Base-by-base conservation (phyloP, 2,329 filamentous ascomycete genomes). In the Microsporum audouinii region DNA sequence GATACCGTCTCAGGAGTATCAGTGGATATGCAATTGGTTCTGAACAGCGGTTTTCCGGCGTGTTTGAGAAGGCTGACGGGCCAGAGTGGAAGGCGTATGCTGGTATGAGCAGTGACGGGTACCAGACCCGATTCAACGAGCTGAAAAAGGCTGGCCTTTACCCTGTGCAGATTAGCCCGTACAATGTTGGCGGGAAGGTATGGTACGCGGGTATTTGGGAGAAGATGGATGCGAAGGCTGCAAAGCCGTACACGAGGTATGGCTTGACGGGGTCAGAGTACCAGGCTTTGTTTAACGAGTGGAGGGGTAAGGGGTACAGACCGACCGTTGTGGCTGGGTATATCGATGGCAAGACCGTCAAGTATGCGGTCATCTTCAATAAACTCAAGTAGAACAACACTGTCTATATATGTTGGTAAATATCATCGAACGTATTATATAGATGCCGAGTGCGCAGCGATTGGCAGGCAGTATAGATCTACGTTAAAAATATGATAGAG, bases 161-260 rank as follows among this genome's bases (percentile, higher is more conserved):
- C 34, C 61, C 60, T 12, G 41, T 60, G 6, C 17, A 59, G 23
- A 23, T 65, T 23, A 61, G 61, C 56, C 60, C 60, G 23, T 65
- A 63, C 47, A 59, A 23, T 17, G 7, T 29, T 17, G 58, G 41
- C 12, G 59, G 43, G 33, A 38, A 60, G 34, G 55, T 60, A 38
- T 60, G 49, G 6, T 65, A 57, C 39, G 43, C 60, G 7, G 62
- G 33, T 2, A 62, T 65, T 31, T 65, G 62, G 62, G 58, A 63
- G 31, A 60, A 58, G 39, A 27, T 63, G 60, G 62, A 53, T 1
- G 43, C 5, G 4, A 27, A 47, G 43, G 17, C 23, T 2, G 43
- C 17, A 7, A 47, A 47, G 23, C 17, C 43, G 6, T 27, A 59
- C n/a, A 31, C 59, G 47, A 60, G 59, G 34, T 47, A 43, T 27